Evolutionary conservation across 305 asterid genomes (phyloP).

Genomic region (Andrographis paniculata): DNA sequence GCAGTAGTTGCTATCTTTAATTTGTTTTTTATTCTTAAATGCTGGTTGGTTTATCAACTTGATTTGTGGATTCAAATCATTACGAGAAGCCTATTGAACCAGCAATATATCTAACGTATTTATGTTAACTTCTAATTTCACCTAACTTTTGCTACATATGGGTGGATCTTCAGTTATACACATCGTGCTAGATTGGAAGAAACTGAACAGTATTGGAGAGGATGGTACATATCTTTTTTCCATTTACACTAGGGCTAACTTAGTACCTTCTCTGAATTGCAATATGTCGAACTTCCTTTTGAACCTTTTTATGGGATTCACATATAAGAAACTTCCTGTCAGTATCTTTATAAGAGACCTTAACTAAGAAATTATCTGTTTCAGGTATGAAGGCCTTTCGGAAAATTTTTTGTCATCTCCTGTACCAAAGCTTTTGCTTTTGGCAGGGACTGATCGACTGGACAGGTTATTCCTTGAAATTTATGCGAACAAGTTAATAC

Average conservation of each 20-base stretch:
- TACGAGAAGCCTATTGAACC: conserved; percentile 6
- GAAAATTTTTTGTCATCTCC: conserved; percentile 75
- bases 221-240: conserved; percentile 56
- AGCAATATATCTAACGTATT: neutral
- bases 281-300: neutral
- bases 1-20: conserved; percentile 9
- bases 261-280: conserved; percentile 1
- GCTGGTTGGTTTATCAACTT: neutral
- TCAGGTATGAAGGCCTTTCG: conserved; percentile 99
- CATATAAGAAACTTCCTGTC: conserved; percentile 3
- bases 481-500: neutral
- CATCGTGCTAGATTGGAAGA: conserved; percentile 81
- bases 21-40: neutral
- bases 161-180: conserved; percentile 57
- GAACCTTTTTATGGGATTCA: conserved; percentile 2
- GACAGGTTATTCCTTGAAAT: conserved; percentile 55
- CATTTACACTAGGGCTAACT: too few species aligned
- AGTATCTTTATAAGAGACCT: neutral
- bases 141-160: conserved; percentile 14
- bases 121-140: conserved; percentile 10
- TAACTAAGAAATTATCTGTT: conserved; percentile 16
- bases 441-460: conserved; percentile 95
- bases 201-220: conserved; percentile 95
- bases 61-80: neutral
- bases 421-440: conserved; percentile 84